Evolutionary conservation across 441 rosid species (phyloP).

Genomic region (Geranium incanum): DNA sequence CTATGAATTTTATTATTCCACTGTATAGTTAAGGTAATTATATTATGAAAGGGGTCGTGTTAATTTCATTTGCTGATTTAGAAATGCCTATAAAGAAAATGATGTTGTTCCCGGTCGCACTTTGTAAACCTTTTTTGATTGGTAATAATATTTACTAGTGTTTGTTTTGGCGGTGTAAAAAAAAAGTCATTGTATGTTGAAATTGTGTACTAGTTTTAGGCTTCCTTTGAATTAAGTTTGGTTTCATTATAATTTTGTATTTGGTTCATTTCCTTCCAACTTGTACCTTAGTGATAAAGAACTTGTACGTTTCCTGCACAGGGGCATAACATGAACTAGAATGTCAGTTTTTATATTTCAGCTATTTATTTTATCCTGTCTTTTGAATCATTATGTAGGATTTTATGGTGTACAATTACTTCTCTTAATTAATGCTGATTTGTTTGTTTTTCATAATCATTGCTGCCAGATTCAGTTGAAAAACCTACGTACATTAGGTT

Average conservation of each 20-base stretch:
- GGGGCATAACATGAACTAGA: background rate
- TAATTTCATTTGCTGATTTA: background rate
- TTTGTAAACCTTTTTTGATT: background rate
- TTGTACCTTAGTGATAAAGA: background rate
- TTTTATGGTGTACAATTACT: background rate
- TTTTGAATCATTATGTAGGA: background rate
- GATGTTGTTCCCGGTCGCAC: background rate
- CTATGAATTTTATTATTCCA: background rate
- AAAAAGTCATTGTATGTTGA: background rate
- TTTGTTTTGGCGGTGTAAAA: background rate
- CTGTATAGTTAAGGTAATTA: background rate
- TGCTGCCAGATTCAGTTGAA: slow-evolving; percentile 56
- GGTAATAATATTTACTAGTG: background rate
- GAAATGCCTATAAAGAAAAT: background rate
- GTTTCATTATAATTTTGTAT: background rate
- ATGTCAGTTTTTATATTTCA: background rate
- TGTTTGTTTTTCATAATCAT: slow-evolving; percentile 2
- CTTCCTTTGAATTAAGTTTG: background rate
- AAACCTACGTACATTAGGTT: slow-evolving; percentile 74
- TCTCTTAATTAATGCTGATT: background rate
- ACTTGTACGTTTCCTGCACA: background rate
- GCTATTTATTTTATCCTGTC: background rate
- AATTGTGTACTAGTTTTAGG: background rate
- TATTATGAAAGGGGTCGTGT: background rate
- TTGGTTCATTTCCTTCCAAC: slow-evolving; percentile 1